These are phyloP conservation scores for Oryza nivara DNA, from an alignment of 176 grass and related monocot genomes.

Conservation along the genomic window DNA sequence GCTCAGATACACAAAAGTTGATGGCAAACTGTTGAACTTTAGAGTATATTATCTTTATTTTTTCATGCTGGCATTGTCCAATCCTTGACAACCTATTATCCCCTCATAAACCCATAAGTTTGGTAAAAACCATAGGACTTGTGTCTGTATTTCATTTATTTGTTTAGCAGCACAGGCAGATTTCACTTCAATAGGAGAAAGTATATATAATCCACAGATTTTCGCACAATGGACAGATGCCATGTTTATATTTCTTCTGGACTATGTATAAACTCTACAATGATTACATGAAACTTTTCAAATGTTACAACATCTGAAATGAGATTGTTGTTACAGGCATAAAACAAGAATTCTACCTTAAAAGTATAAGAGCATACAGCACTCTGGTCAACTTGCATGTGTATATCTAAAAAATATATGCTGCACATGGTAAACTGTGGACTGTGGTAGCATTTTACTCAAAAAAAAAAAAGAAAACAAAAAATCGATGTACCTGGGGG, in stretches of 20 bases:
- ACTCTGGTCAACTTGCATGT: slow-evolving; percentile 27
- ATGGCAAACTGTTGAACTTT: no score
- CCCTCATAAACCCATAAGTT: neutral
- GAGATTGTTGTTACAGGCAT: neutral
- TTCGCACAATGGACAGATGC: neutral
- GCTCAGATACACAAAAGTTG: no score
- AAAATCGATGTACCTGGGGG: slow-evolving; percentile 19
- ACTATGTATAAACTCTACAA: neutral
- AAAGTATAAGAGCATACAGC: neutral
- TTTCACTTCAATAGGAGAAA: neutral
- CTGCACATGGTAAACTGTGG: slow-evolving; percentile 23
- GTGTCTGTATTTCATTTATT: neutral
- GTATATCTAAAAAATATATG: slow-evolving; percentile 26
- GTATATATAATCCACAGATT: slow-evolving; percentile 7
- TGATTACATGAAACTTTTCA: neutral
- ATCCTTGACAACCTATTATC: neutral
- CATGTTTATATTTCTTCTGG: neutral
- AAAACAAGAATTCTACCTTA: neutral
- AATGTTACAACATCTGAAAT: neutral
- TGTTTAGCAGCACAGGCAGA: neutral
- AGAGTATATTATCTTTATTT: no score
- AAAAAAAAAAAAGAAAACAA: slow-evolving; percentile 13
- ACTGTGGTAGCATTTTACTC: neutral
- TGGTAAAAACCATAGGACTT: neutral
- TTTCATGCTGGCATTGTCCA: neutral